Conservation (phyloP, 2,329 filamentous ascomycete genomes). For the Aspergillus phoenicis region DNA sequence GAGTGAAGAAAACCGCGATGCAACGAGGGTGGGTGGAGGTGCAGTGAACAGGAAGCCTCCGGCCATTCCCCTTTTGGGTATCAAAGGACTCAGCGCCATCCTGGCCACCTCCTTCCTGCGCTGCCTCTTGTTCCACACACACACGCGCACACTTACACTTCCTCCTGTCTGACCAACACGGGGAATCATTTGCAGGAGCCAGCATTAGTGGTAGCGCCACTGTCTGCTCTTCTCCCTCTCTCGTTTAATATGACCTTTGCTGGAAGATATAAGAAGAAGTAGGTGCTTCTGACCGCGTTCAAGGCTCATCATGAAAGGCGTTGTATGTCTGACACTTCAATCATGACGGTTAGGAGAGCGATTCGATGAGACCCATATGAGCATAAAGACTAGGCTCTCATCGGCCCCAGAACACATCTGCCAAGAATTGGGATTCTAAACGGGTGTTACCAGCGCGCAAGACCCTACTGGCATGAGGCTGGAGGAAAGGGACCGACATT, state of each 20-base stretch:
- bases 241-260: not conserved
- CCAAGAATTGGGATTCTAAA: not conserved
- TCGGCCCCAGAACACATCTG: not conserved
- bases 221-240: not conserved
- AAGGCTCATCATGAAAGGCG: not conserved
- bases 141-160: no score
- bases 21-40: not conserved
- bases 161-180: not conserved
- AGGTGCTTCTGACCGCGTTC: not conserved
- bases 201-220: not conserved
- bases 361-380: not conserved
- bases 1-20: not conserved
- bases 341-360: not conserved
- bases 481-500: not conserved
- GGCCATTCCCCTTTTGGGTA: slow-evolving; percentile 23
- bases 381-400: not conserved
- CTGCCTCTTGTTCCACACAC: not conserved
- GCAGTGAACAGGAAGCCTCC: not conserved
- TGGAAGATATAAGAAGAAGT: not conserved
- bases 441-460: not conserved
- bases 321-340: not conserved
- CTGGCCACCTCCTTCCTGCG: not conserved
- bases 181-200: not conserved
- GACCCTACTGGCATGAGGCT: not conserved
- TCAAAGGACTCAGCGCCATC: slow-evolving; percentile 27